Conservation (phyloP, 2,329 filamentous ascomycete genomes). For the Cladosporium colombiae region DNA sequence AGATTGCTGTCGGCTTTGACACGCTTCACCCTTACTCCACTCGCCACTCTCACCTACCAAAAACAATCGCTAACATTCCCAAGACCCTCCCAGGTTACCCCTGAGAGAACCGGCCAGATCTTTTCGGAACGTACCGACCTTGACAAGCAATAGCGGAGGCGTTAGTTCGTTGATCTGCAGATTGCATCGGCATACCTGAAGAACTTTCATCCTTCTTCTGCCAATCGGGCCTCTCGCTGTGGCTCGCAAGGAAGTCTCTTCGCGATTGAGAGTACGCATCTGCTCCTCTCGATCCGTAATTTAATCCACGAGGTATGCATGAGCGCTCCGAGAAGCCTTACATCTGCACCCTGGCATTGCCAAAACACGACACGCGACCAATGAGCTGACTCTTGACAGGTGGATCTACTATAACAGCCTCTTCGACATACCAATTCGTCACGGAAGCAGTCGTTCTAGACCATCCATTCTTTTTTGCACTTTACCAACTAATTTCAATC, state of each 20-base stretch:
- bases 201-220: slow-evolving; percentile 39
- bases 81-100: slow-evolving; percentile 42
- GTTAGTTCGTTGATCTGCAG: slow-evolving; percentile 57
- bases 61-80: slow-evolving; percentile 46
- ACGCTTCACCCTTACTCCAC: slow-evolving; percentile 37
- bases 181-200: slow-evolving; percentile 34
- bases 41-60: slow-evolving; percentile 29
- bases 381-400: slow-evolving; percentile 38
- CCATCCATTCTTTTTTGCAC: slow-evolving; percentile 42
- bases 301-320: slow-evolving; percentile 52
- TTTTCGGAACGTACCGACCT: slow-evolving; percentile 28
- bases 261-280: slow-evolving; percentile 23
- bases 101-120: slow-evolving; percentile 35
- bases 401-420: slow-evolving; percentile 39
- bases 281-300: slow-evolving; percentile 42
- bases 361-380: slow-evolving; percentile 27
- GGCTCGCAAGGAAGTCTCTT: slow-evolving; percentile 42
- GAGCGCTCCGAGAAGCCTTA: slow-evolving; percentile 27
- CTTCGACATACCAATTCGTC: slow-evolving; percentile 27
- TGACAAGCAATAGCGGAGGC: slow-evolving; percentile 47
- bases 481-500: slow-evolving; percentile 61
- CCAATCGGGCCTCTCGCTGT: slow-evolving; percentile 45
- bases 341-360: slow-evolving; percentile 23
- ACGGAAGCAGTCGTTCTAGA: slow-evolving; percentile 35
- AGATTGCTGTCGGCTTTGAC: slow-evolving; percentile 18